Conservation (phyloP, 345 rosid species). For the Camelina hispida region DNA sequence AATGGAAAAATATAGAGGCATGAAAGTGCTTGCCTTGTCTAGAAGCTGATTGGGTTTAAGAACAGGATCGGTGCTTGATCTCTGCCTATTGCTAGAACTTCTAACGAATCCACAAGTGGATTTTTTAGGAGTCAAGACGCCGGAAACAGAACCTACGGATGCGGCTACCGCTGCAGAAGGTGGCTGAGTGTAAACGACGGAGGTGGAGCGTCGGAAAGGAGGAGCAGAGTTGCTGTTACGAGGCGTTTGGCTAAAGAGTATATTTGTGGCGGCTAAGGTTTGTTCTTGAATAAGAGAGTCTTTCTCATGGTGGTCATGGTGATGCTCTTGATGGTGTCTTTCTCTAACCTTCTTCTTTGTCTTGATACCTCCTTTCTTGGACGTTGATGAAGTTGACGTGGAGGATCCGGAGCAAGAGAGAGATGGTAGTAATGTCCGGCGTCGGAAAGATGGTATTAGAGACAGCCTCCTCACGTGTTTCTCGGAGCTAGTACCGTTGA, state of each 20-base stretch:
- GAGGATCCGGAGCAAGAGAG: conserved; percentile 46
- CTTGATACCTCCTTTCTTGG: conserved; percentile 41
- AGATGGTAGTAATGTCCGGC: conserved; percentile 43
- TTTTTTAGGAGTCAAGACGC: conserved; percentile 63
- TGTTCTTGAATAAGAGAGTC: conserved; percentile 75
- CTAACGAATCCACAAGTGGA: conserved; percentile 52
- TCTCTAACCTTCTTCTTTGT: conserved; percentile 48
- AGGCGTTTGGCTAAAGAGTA: conserved; percentile 69
- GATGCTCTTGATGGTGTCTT: conserved; percentile 44
- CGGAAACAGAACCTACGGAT: conserved; percentile 40
- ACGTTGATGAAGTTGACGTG: conserved; percentile 38
- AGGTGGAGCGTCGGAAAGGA: conserved; percentile 80
- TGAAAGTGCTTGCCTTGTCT: conserved; percentile 63
- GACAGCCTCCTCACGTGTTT: conserved; percentile 39
- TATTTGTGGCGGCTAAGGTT: conserved; percentile 77
- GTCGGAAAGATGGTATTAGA: conserved; percentile 43
- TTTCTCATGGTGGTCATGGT: conserved; percentile 39
- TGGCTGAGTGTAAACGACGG: conserved; percentile 56
- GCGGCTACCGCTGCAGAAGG: conserved; percentile 26
- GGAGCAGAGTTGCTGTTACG: conserved; percentile 56
- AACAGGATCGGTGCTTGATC: conserved; percentile 87
- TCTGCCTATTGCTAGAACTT: conserved; percentile 87
- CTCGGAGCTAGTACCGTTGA: conserved; percentile 20
- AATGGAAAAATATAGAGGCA: too few relatives aligned
- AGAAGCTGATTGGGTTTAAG: conserved; percentile 87